Evolutionary conservation across 441 rosid species (phyloP).

Genomic region (Francoa sonchifolia): DNA sequence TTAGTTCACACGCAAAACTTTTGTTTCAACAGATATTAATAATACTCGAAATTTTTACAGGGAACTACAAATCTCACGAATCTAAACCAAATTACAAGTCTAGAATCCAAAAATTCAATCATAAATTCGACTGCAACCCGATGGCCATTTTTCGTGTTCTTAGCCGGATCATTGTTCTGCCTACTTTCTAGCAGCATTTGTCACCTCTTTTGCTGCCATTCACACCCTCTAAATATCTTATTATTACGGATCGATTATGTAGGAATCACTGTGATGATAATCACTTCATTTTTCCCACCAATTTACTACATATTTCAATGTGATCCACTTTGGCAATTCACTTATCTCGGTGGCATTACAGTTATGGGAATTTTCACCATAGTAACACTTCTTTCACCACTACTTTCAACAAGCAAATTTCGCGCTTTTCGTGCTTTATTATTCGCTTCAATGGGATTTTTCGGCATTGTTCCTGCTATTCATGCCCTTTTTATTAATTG

Average conservation of each 20-base stretch:
- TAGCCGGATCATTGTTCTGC: slow-evolving; percentile 12
- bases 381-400: slow-evolving; percentile 10
- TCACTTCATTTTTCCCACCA: slow-evolving; percentile 13
- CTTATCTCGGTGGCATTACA: slow-evolving; percentile 3
- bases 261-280: slow-evolving; percentile 12
- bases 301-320: slow-evolving; percentile 14
- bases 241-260: slow-evolving; percentile 12
- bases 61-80: slow-evolving; percentile 4
- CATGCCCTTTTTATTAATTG: slow-evolving; percentile 11
- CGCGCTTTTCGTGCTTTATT: slow-evolving; percentile 4
- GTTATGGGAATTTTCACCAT: slow-evolving; percentile 6
- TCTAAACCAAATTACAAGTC: not conserved
- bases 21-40: too few relatives aligned
- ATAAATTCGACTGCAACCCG: not conserved
- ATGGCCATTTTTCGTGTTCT: slow-evolving; percentile 12
- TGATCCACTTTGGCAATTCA: slow-evolving; percentile 12
- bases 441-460: slow-evolving; percentile 11
- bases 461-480: slow-evolving; percentile 7
- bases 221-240: slow-evolving; percentile 11
- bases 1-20: too few relatives aligned
- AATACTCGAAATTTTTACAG: too few relatives aligned
- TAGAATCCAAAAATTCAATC: not conserved
- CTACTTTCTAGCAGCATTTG: slow-evolving; percentile 14
- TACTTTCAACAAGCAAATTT: slow-evolving; percentile 10
- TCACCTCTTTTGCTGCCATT: slow-evolving; percentile 14